phyloP scores from a whole-genome alignment of 768 basidiomycete genomes.

The Boletus eberwhitei region DNA sequence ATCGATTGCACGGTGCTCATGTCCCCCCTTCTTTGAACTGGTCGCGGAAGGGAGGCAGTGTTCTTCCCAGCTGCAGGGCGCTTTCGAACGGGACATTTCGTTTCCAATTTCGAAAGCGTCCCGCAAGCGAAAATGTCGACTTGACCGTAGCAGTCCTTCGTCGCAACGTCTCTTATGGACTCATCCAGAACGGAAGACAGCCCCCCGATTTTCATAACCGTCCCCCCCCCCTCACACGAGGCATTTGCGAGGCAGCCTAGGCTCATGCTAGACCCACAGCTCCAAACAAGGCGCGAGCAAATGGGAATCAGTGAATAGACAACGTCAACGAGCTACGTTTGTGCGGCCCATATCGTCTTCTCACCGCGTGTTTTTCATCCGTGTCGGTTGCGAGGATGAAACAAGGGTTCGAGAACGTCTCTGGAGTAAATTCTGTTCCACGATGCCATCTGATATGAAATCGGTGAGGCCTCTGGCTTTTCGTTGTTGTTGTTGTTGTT shows the following conservation, averaged over 20 bases:
- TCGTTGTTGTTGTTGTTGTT: background rate
- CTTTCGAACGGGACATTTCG: background rate
- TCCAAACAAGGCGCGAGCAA: background rate
- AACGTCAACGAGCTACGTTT: background rate
- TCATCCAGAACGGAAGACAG: background rate
- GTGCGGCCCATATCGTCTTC: background rate
- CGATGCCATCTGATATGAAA: constrained; percentile 19
- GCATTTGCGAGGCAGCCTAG: constrained; percentile 21
- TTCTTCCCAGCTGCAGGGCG: constrained; percentile 4
- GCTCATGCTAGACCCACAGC: background rate
- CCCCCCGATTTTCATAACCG: background rate
- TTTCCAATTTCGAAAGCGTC: background rate
- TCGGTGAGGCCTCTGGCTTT: constrained; percentile 1
- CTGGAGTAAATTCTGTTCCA: constrained; percentile 3
- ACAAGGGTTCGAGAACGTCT: constrained; percentile 12
- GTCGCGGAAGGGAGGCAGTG: background rate
- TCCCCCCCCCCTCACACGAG: constrained; percentile 10
- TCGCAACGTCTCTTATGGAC: background rate
- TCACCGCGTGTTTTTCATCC: constrained; percentile 7
- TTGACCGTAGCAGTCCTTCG: background rate
- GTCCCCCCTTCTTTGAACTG: background rate
- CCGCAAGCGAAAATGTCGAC: background rate
- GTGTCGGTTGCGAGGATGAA: constrained; percentile 15
- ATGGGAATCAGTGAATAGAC: background rate
- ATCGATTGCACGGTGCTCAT: background rate